Evolutionary conservation across 805 yeast genomes (phyloP), one percentile per base, ranked within the genome.

Genomic region (Candida hungchunana): DNA sequence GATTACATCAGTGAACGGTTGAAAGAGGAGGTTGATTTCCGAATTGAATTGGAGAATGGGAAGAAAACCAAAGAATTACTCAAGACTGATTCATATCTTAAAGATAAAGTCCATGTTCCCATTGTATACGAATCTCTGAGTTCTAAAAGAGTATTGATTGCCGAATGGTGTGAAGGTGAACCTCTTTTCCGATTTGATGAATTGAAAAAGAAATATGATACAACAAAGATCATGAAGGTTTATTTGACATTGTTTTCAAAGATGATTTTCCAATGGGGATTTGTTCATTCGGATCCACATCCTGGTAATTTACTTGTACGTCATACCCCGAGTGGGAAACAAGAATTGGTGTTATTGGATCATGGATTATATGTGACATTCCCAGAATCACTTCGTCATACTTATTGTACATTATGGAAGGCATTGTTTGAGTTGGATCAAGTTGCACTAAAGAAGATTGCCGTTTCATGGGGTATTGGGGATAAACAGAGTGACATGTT

Each of bases 151-250:
- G 76, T 83, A 3, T 55, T 83, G 29, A 69, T 77, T 10, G 69
- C 78, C 18, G 93, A 84, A 56, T 84, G 89, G 88, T 78, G 83
- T 31, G 83, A 83, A 24, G 93, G 89, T 18, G 71, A 73, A 13
- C 58, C 81, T 0, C 57, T 84, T 39, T 60, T 70, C n/a, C 64
- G 69, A 39, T 66, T 64, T 34, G 59, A 66, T 16, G 60, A 54
- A 19, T 56, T 83, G 16, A 48, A 60, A 22, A 59, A 60, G 9
- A 51, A 56, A 10, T 67, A 59, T 43, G 57, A 72, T 43, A 47
- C 70, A 14, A 45, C 56, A 12, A 43, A 49, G 8, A 55, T 74
- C 18, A 66, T 75, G 75, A 54, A 62, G 11, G 72, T 67, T 36
- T 75, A 74, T 37, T 51, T 74, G 18, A 59, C 59, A 16, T 61